Base-by-base conservation (phyloP, 371 early-diverging fungal species). In the Mucor indicus region DNA sequence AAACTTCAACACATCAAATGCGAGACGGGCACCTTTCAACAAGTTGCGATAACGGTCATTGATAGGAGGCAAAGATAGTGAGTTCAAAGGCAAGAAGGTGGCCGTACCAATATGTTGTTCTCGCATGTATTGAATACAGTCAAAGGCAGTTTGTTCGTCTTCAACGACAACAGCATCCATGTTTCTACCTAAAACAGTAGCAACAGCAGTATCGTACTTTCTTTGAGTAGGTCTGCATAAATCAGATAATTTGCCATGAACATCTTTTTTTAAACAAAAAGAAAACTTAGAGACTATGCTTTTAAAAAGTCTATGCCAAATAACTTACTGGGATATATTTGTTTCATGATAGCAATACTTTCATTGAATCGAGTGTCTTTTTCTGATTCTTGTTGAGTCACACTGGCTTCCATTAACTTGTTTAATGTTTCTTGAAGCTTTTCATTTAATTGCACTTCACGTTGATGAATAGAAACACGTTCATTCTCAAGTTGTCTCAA, bases 81-180 rank as follows among this genome's bases (percentile, higher is more conserved):
- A 86, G 48, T 93, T 90, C 13, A 99, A 69, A 1, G 99, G 98
- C 31, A 99, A 62, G 68, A 99, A 99, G 0, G 96, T 95, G 0
- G 93, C 91, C 42, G 89, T 84, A 6, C 97, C 96, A 6, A 85
- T 72, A 17, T 92, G 90, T 69, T 96, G 95, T 56, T 98, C 98
- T 54, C 92, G 80, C 75, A 99, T 72, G 59, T 92, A 94, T 71
- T 81, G 78, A 45, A 92, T 92, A 55, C 92, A 92, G 27, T 89
- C 91, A 22, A 87, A 80, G 7, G 91, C 92, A 0, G 86, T 87
- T 50, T 77, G 68, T 54, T 90, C 83, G 36, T 80, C 75, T 38
- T 89, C 89, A 3, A 92, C 91, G 0, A 90, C 81, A 50, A 92
- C 84, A 9, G 92, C 86, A 45, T 92, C 91, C 72, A 89, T 60